Percentiles rank a stretch among this genome's conserved stretches.
phyloP scores from a whole-genome alignment of 306 rosid species.

The Benincasa hispida region DNA sequence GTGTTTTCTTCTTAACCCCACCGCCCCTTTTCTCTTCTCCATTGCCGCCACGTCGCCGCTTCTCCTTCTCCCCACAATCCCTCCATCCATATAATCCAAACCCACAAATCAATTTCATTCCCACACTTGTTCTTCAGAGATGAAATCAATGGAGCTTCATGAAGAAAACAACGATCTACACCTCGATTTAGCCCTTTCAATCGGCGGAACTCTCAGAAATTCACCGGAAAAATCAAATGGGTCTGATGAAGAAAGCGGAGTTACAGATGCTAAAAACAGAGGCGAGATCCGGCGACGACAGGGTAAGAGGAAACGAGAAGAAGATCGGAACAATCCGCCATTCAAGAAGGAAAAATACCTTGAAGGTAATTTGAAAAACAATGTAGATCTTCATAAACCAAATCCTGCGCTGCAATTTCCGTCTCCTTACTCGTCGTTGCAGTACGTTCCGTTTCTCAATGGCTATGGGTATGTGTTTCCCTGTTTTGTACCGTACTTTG shows the following conservation, averaged over 20 bases:
- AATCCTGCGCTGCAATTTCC: not conserved
- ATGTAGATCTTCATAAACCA: slow-evolving; percentile 5
- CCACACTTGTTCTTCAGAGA: not conserved
- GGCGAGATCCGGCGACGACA: slow-evolving; percentile 33
- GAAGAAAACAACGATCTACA: too few relatives aligned
- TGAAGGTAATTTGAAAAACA: not conserved
- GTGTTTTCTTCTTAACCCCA: not conserved
- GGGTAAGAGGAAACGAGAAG: slow-evolving; percentile 28
- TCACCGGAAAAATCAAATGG: not conserved
- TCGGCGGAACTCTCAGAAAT: slow-evolving; percentile 38
- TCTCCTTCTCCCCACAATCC: not conserved
- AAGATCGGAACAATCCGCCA: not conserved
- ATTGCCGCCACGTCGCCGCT: not conserved
- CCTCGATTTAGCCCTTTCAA: slow-evolving; percentile 57
- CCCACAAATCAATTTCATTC: too few relatives aligned
- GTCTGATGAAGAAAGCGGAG: not conserved
- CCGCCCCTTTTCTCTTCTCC: not conserved
- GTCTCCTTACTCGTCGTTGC: slow-evolving; percentile 11
- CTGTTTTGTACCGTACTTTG: not conserved
- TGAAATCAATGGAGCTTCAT: slow-evolving; percentile 17
- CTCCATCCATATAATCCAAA: not conserved
- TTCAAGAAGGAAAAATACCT: slow-evolving; percentile 26
- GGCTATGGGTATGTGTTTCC: slow-evolving; percentile 22
- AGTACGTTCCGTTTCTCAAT: slow-evolving; percentile 19
- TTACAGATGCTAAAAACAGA: slow-evolving; percentile 9